Conservation (phyloP, 305 asterid genomes). For the Solanum hybrid region DNA sequence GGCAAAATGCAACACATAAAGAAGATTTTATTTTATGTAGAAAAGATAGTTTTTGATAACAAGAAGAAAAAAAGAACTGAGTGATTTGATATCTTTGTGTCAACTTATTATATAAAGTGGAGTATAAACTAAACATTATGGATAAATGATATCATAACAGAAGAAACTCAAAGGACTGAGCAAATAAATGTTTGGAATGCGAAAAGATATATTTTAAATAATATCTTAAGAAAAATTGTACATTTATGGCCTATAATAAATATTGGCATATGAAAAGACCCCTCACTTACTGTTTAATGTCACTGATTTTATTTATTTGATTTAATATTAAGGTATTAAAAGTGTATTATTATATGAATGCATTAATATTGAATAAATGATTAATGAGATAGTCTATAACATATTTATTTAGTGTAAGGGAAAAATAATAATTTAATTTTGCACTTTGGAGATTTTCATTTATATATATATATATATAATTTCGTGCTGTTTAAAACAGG, state of each 20-base stretch:
- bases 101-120: not conserved
- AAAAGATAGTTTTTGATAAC: not conserved
- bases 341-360: not conserved
- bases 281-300: not conserved
- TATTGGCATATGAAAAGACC: not conserved
- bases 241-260: not conserved
- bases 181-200: not conserved
- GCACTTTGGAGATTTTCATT: not conserved
- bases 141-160: not conserved
- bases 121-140: not conserved
- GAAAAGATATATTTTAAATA: not conserved
- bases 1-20: not conserved
- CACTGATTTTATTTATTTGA: not conserved
- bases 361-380: too few species aligned
- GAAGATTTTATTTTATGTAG: not conserved
- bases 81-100: not conserved
- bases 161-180: not conserved
- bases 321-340: too few species aligned
- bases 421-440: too few species aligned
- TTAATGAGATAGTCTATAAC: not conserved
- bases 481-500: too few species aligned
- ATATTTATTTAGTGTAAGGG: too few species aligned
- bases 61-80: not conserved
- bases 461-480: too few species aligned
- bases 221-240: not conserved